These are phyloP conservation scores for Camellia lanceoleosa DNA, from an alignment of 148 eudicot species.

Conservation along the genomic window DNA sequence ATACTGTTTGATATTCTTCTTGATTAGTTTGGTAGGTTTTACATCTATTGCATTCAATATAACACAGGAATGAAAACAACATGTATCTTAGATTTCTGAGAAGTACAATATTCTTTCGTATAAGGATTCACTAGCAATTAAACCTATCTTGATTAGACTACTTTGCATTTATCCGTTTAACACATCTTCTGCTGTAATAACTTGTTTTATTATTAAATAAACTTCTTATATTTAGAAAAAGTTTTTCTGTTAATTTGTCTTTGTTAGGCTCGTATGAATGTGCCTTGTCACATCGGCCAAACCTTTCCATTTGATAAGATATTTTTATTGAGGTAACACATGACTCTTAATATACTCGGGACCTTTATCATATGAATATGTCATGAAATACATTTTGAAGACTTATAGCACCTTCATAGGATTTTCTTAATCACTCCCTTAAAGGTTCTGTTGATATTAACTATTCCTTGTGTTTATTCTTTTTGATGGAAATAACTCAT, in stretches of 20 bases:
- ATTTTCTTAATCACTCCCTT: not conserved
- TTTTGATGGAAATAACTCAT: slow-evolving; percentile 5
- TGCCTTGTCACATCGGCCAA: not conserved
- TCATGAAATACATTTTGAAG: not conserved
- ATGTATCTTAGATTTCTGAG: not conserved
- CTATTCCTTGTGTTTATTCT: not conserved
- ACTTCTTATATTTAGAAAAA: not conserved
- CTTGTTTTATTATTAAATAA: not conserved
- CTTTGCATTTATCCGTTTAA: not conserved
- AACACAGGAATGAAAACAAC: not conserved
- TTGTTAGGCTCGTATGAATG: not conserved
- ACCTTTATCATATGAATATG: not conserved
- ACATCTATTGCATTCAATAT: not conserved
- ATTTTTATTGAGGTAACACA: not conserved
- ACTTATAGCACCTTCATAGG: not conserved
- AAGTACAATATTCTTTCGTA: not conserved
- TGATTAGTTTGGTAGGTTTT: not conserved
- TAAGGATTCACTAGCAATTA: not conserved
- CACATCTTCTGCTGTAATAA: not conserved
- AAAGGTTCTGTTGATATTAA: not conserved
- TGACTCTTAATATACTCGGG: not conserved
- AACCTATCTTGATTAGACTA: not conserved
- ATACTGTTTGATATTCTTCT: not conserved
- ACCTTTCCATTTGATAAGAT: not conserved
- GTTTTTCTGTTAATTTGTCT: not conserved